Evolutionary conservation across 208 protist species (phyloP).

Genomic region (Leishmania amazonensis): DNA sequence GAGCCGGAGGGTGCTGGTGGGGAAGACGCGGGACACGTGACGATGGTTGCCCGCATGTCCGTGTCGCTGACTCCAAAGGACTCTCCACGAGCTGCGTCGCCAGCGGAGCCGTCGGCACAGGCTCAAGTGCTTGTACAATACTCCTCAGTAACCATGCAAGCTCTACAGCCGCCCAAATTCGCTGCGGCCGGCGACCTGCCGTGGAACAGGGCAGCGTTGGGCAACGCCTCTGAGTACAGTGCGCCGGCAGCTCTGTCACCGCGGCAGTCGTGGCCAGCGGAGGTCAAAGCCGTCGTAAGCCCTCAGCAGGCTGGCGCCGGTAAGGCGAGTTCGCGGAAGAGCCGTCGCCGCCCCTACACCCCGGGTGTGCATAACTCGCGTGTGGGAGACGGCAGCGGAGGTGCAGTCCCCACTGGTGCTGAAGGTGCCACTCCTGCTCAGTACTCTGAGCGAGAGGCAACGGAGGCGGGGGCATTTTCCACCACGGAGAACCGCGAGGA

Average conservation of each 20-base stretch:
- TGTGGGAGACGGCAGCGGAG: background rate
- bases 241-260: constrained; percentile 24
- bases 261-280: constrained; percentile 9
- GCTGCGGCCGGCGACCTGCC: background rate
- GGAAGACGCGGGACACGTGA: background rate
- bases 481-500: constrained; percentile 3
- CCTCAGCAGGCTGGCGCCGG: background rate
- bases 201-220: background rate
- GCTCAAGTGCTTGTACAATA: background rate
- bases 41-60: constrained; percentile 22
- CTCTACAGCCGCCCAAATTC: background rate
- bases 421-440: background rate
- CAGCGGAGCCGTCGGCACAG: background rate
- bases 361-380: too few relatives aligned
- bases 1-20: background rate
- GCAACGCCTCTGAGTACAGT: background rate
- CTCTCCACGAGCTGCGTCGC: background rate
- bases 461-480: constrained; percentile 9
- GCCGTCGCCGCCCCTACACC: background rate
- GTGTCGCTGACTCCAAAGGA: constrained; percentile 19
- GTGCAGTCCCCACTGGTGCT: background rate
- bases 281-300: constrained; percentile 4
- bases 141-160: background rate
- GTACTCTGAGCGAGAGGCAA: constrained; percentile 16
- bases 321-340: background rate